A percentile compares a stretch with the other conserved stretches of the same genome.
Conservation (phyloP, 371 early-diverging fungal genomes). For the Lichtheimia ramosa region DNA sequence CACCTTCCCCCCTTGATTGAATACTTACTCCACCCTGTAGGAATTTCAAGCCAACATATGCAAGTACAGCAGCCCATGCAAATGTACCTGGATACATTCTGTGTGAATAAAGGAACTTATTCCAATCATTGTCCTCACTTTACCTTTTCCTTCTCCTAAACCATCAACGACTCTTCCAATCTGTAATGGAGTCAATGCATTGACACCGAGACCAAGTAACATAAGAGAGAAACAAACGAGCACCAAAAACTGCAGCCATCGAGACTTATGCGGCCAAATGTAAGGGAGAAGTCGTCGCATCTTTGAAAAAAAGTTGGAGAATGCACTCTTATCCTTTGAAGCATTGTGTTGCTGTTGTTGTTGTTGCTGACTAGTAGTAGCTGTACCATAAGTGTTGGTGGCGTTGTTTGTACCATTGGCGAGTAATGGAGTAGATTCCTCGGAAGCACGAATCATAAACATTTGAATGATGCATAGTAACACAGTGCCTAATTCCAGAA, state of each 20-base stretch:
- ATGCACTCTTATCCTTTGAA: conserved; percentile 3
- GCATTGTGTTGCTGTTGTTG: no score
- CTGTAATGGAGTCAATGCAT: conserved; percentile 78
- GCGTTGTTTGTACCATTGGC: conserved; percentile 4
- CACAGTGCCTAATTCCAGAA: conserved; percentile 18
- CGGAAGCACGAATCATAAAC: conserved; percentile 16
- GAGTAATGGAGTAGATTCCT: conserved; percentile 10
- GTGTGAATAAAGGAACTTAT: not conserved
- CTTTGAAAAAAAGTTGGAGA: conserved; percentile 52
- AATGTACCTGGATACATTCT: conserved; percentile 19
- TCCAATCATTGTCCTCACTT: not conserved
- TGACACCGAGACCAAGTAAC: conserved; percentile 73
- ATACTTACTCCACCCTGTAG: conserved; percentile 67
- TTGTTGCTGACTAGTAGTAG: conserved; percentile 4
- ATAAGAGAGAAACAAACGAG: conserved; percentile 68
- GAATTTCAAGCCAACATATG: conserved; percentile 72
- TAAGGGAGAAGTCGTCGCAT: conserved; percentile 75
- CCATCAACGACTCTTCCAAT: conserved; percentile 78
- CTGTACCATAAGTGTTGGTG: conserved; percentile 15
- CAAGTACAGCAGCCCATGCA: conserved; percentile 65
- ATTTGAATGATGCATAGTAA: conserved; percentile 25
- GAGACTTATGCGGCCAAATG: conserved; percentile 80
- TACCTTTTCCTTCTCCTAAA: conserved; percentile 36
- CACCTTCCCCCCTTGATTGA: no score
- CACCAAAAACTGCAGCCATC: conserved; percentile 68